Conservation (phyloP, 1,284 basidiomycete genomes). For the Albatrellus sp. region DNA sequence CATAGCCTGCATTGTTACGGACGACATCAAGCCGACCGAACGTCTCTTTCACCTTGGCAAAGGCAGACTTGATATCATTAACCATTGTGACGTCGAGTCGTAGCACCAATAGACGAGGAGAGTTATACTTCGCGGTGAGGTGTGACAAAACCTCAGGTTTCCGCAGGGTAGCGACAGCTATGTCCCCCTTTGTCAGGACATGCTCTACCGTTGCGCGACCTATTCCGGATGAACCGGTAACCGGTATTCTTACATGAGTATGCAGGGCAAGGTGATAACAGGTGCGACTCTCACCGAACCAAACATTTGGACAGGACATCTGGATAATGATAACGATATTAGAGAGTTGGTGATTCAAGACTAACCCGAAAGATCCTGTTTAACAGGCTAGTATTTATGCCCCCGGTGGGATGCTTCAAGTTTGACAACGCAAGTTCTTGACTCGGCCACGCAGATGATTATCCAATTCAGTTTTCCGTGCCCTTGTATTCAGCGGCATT, state of each 20-base stretch:
- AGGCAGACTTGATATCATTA: constrained; percentile 18
- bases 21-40: constrained; percentile 28
- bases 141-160: constrained; percentile 9
- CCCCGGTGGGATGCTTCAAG: too few relatives aligned
- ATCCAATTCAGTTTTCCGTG: too few relatives aligned
- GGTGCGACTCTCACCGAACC: too few relatives aligned
- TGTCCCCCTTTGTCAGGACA: constrained; percentile 19
- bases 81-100: constrained; percentile 18
- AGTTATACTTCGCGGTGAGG: constrained; percentile 9
- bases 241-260: constrained; percentile 8
- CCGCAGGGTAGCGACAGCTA: constrained; percentile 16
- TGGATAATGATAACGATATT: too few relatives aligned
- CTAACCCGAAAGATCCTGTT: too few relatives aligned
- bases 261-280: too few relatives aligned
- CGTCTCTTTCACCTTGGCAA: constrained; percentile 16
- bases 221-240: constrained; percentile 25
- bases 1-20: constrained; percentile 26
- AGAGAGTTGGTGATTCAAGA: too few relatives aligned
- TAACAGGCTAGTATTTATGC: too few relatives aligned
- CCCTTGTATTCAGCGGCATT: too few relatives aligned
- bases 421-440: too few relatives aligned
- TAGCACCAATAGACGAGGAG: constrained; percentile 10
- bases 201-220: constrained; percentile 19
- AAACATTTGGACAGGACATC: too few relatives aligned
- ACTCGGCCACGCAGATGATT: too few relatives aligned